Evolutionary conservation across 805 yeast genomes (phyloP).

Genomic region (Wickerhamiella sorbophila): DNA sequence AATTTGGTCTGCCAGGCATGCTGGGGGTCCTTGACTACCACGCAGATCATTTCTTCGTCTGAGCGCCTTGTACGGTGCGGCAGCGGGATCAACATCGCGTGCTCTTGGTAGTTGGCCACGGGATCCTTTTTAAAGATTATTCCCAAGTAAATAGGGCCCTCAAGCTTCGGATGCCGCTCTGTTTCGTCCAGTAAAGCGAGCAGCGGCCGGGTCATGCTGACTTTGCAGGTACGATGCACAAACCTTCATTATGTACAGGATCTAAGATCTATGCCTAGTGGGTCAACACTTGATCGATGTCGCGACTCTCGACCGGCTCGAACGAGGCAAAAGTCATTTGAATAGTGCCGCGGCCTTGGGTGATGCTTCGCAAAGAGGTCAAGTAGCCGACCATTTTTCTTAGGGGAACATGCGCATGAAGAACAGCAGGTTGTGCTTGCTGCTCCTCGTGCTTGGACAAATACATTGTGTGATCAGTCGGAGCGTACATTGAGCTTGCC

Average conservation of each 20-base stretch:
- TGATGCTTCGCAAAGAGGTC: slow-evolving; percentile 59
- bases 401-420: slow-evolving; percentile 73
- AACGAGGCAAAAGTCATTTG: slow-evolving; percentile 66
- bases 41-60: slow-evolving; percentile 14
- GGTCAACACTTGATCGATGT: slow-evolving; percentile 23
- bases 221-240: neutral
- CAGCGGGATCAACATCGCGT: slow-evolving; percentile 14
- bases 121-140: slow-evolving; percentile 10
- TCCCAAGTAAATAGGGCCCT: slow-evolving; percentile 15
- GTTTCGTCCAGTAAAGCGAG: slow-evolving; percentile 12
- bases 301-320: slow-evolving; percentile 47
- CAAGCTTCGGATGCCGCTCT: slow-evolving; percentile 8
- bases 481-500: slow-evolving; percentile 43
- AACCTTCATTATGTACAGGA: neutral
- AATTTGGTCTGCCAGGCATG: slow-evolving; percentile 5
- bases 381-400: slow-evolving; percentile 85
- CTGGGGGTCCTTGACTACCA: slow-evolving; percentile 19
- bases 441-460: slow-evolving; percentile 27
- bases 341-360: slow-evolving; percentile 80
- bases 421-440: slow-evolving; percentile 22
- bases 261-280: neutral
- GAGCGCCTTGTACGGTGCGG: slow-evolving; percentile 14
- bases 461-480: slow-evolving; percentile 24
- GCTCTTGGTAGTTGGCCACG: slow-evolving; percentile 8
- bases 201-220: neutral